phyloP scores from a whole-genome alignment of 1,284 basidiomycete species.

The Caloboletus inedulis region DNA sequence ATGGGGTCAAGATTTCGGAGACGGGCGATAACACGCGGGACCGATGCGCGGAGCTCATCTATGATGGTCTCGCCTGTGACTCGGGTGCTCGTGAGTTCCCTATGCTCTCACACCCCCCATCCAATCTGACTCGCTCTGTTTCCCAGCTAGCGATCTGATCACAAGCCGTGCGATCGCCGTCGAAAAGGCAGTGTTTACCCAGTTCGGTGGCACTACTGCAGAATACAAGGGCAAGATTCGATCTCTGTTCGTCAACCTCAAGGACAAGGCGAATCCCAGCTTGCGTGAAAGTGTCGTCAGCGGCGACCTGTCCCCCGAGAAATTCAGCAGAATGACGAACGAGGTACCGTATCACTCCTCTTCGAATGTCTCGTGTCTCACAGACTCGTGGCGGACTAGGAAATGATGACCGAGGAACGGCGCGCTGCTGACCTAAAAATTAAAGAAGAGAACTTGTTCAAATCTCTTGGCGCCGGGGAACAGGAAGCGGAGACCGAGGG shows the following conservation, averaged over 20 bases:
- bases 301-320: conserved; percentile 70
- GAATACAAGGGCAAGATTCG: conserved; percentile 82
- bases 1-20: conserved; percentile 58
- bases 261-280: conserved; percentile 92
- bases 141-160: conserved; percentile 61
- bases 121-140: conserved; percentile 2
- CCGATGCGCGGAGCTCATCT: conserved; percentile 87
- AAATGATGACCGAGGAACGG: conserved; percentile 94
- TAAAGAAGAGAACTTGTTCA: conserved; percentile 85
- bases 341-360: conserved; percentile 47
- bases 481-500: conserved; percentile 95
- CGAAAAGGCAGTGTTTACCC: conserved; percentile 54
- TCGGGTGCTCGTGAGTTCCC: conserved; percentile 75
- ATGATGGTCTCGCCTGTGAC: conserved; percentile 85
- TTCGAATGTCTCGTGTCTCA: background rate
- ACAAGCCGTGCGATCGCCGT: conserved; percentile 55
- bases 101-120: background rate
- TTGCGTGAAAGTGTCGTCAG: conserved; percentile 82
- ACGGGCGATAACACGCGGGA: conserved; percentile 78
- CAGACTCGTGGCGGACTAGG: conserved; percentile 45
- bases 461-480: conserved; percentile 87
- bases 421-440: conserved; percentile 83
- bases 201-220: conserved; percentile 44
- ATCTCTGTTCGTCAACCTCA: conserved; percentile 87
- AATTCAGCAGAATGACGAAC: conserved; percentile 80